Conservation (phyloP, 2,329 filamentous ascomycete species). For the Pseudogymnoascus destructans region DNA sequence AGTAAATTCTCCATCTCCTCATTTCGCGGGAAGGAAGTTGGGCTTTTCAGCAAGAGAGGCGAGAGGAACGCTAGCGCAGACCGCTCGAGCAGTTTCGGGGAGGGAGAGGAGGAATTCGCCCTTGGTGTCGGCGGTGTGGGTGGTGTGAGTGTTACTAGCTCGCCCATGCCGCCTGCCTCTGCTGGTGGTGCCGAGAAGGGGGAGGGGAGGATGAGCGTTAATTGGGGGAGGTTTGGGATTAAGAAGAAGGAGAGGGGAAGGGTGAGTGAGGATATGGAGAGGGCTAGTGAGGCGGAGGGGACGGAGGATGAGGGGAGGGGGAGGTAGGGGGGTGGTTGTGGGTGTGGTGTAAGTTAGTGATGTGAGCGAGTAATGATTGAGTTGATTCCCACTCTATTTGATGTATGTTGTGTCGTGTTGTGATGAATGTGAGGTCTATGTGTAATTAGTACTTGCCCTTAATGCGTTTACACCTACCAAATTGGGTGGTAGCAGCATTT, state of each 20-base stretch:
- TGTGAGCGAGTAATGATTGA: background rate
- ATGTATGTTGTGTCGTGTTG: background rate
- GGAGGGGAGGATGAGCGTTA: constrained; percentile 22
- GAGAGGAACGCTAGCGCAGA: constrained; percentile 38
- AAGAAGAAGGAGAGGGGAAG: constrained; percentile 20
- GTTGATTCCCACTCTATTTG: background rate
- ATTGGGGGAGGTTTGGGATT: constrained; percentile 22
- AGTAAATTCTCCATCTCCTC: constrained; percentile 52
- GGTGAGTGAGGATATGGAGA: constrained; percentile 23
- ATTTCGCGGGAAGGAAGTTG: constrained; percentile 37
- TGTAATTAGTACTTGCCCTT: background rate
- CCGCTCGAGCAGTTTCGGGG: constrained; percentile 42
- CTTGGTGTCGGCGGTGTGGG: constrained; percentile 9
- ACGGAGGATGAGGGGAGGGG: constrained; percentile 19
- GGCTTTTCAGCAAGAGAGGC: background rate
- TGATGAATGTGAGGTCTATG: background rate
- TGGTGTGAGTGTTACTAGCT: constrained; percentile 43
- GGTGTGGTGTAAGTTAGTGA: no score
- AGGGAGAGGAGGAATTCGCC: constrained; percentile 37
- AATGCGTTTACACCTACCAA: background rate
- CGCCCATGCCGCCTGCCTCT: constrained; percentile 25
- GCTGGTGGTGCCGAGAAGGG: constrained; percentile 37
- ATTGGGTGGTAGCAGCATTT: background rate
- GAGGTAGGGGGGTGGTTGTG: background rate
- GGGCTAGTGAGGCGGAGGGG: constrained; percentile 22